These are phyloP conservation scores for Ogataea trehalophila DNA, from an alignment of 805 yeast genomes.

Conservation along the genomic window DNA sequence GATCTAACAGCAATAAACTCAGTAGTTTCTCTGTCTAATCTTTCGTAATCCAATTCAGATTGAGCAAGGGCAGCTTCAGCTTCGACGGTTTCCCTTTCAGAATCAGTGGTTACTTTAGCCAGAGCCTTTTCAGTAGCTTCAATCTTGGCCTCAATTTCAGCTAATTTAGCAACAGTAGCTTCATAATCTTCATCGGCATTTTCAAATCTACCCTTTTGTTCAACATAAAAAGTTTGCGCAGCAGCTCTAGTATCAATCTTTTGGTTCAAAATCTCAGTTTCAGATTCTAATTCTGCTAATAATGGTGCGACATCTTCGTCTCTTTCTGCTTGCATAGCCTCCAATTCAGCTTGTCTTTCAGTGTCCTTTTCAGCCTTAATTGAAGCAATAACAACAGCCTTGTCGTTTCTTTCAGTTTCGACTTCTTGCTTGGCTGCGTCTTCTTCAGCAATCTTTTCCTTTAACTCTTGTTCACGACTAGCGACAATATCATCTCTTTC, in stretches of 20 bases:
- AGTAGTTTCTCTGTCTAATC: constrained; percentile 25
- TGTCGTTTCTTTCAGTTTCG: constrained; percentile 37
- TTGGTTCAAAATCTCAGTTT: constrained; percentile 45
- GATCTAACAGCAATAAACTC: constrained; percentile 28
- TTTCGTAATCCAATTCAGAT: constrained; percentile 25
- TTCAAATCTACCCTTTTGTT: constrained; percentile 42
- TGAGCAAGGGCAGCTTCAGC: constrained; percentile 21
- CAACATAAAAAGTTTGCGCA: constrained; percentile 38
- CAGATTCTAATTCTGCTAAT: constrained; percentile 46
- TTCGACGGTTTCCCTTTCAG: constrained; percentile 26
- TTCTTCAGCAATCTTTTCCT: constrained; percentile 34
- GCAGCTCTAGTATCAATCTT: constrained; percentile 46
- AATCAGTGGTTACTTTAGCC: constrained; percentile 27
- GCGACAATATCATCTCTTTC: constrained; percentile 35
- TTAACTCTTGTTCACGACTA: constrained; percentile 40
- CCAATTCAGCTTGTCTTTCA: constrained; percentile 44
- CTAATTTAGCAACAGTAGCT: constrained; percentile 40
- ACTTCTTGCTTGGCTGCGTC: constrained; percentile 37
- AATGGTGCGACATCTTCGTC: constrained; percentile 52
- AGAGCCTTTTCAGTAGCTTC: constrained; percentile 37
- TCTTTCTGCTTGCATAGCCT: constrained; percentile 43
- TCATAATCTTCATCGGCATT: constrained; percentile 37
- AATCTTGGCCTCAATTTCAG: constrained; percentile 36
- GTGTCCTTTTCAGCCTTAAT: constrained; percentile 40
- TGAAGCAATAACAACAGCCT: constrained; percentile 38